A percentile compares a stretch with the other conserved stretches of the same genome.
phyloP scores from a whole-genome alignment of 257 asterid genomes.

The Leonotis leonurus region DNA sequence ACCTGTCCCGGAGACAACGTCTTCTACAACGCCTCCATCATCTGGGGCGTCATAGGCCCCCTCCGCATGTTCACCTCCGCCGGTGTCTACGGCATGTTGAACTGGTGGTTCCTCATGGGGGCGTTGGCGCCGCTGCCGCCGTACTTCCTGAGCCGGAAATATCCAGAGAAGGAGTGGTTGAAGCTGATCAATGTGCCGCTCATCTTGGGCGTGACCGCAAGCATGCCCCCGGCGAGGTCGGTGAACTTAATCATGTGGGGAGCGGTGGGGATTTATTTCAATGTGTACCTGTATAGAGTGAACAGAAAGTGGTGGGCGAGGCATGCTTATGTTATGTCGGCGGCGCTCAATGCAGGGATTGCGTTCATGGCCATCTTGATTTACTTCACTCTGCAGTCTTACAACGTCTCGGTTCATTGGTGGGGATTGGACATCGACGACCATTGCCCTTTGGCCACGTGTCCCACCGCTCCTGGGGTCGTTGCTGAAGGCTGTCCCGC shows the following conservation, averaged over 20 bases:
- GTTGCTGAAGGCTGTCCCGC: conserved; percentile 23
- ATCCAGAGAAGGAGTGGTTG: conserved; percentile 63
- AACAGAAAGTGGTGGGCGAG: conserved; percentile 58
- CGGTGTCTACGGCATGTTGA: conserved; percentile 49
- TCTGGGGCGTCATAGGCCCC: conserved; percentile 89
- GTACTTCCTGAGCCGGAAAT: conserved; percentile 36
- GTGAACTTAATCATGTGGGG: conserved; percentile 76
- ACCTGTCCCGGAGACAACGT: conserved; percentile 67
- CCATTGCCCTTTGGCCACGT: conserved; percentile 61
- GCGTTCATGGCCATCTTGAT: conserved; percentile 70
- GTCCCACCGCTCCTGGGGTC: conserved; percentile 73
- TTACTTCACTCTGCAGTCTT: conserved; percentile 38
- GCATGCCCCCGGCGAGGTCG: conserved; percentile 68
- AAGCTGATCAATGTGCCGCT: conserved; percentile 56
- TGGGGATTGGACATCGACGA: conserved; percentile 61
- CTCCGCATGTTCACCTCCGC: conserved; percentile 43
- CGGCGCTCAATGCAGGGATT: conserved; percentile 64
- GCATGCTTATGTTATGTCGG: conserved; percentile 59
- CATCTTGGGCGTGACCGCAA: conserved; percentile 32
- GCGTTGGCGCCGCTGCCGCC: conserved; percentile 45
- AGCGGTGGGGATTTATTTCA: conserved; percentile 33
- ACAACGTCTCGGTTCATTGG: conserved; percentile 32
- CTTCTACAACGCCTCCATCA: conserved; percentile 69
- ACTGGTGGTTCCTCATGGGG: conserved; percentile 67
- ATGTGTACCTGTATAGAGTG: conserved; percentile 38